A percentile compares a stretch with the other conserved stretches of the same genome.
Evolutionary conservation across 2,329 filamentous ascomycete genomes (phyloP).

Genomic region (Diplodia mutila): DNA sequence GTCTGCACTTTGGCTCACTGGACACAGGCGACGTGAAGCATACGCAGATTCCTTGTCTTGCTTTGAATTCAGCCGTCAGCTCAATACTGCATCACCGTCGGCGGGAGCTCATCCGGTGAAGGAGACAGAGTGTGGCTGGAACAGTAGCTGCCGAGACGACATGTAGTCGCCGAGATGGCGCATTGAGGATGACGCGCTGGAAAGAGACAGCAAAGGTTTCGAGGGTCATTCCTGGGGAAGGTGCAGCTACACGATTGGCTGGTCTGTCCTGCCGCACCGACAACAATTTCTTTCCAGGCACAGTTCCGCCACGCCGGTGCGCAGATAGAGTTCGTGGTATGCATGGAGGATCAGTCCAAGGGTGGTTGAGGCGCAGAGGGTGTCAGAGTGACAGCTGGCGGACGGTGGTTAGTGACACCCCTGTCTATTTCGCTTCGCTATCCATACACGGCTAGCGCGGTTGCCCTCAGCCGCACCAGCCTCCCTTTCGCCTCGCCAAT

Average conservation of each 20-base stretch:
- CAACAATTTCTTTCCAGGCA: background rate
- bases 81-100: background rate
- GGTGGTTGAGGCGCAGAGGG: constrained; percentile 9
- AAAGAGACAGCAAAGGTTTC: constrained; percentile 14
- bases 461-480: background rate
- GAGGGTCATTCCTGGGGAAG: background rate
- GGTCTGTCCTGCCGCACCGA: background rate
- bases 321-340: background rate
- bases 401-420: background rate
- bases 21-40: background rate
- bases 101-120: background rate
- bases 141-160: background rate
- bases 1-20: background rate
- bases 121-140: background rate
- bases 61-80: too few species aligned
- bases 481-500: background rate
- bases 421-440: constrained; percentile 10
- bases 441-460: background rate
- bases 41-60: background rate
- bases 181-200: background rate
- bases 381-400: constrained; percentile 5
- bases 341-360: background rate
- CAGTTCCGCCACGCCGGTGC: background rate
- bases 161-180: background rate
- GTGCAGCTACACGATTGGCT: constrained; percentile 15